Percentiles rank a stretch among this genome's conserved stretches.
phyloP scores from a whole-genome alignment of 495 filamentous ascomycete species.

The Tuber melanosporum region DNA sequence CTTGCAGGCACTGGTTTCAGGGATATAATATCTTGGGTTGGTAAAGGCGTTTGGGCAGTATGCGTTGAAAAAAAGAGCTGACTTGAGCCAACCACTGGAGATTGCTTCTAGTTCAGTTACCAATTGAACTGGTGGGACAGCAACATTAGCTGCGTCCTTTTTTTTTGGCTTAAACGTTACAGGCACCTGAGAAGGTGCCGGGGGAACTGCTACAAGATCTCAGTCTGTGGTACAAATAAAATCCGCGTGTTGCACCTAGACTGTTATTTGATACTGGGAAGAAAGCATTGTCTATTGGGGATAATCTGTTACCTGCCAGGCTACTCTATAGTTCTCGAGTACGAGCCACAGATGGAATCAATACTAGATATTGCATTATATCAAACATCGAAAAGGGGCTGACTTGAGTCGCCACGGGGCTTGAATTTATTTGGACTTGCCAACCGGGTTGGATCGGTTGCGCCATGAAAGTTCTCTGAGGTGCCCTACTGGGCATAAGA shows the following conservation, averaged over 20 bases:
- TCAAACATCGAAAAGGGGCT: background rate
- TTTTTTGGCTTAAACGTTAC: background rate
- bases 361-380: background rate
- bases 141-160: background rate
- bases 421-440: background rate
- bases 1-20: background rate
- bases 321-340: background rate
- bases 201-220: background rate
- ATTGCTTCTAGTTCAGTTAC: background rate
- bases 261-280: background rate
- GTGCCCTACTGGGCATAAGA: background rate
- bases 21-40: background rate
- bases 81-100: background rate
- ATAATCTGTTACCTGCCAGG: background rate
- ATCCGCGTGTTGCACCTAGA: background rate
- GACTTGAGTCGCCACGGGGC: background rate
- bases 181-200: background rate
- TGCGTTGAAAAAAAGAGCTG: background rate
- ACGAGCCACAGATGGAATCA: background rate
- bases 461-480: background rate
- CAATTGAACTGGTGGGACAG: background rate
- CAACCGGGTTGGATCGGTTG: background rate
- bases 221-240: background rate
- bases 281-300: background rate
- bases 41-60: background rate